Evolutionary conservation across 2,329 filamentous ascomycete species (phyloP), one percentile per base, ranked within the genome.

Genomic region (Ceratocystis huliohia): DNA sequence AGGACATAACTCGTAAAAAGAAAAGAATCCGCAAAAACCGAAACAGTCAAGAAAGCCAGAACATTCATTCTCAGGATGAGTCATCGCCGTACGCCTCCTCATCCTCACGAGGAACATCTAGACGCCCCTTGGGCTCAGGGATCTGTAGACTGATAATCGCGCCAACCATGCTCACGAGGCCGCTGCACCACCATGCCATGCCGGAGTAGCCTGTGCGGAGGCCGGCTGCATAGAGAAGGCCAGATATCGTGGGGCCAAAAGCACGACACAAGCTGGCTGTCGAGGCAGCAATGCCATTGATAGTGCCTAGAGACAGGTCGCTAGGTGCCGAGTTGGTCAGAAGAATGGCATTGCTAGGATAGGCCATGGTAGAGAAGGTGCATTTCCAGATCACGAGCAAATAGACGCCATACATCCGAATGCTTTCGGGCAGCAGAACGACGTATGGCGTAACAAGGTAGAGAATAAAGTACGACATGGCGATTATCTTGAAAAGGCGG

Each of bases 211-310:
- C 91, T 5, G 86, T 82, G 70, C 85, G 82, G 45, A 95, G 82
- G 63, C 94, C 94, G 64, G 87, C 79, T 3, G 91, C 84, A 75
- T 96, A 95, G 28, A 97, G 81, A 33, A 91, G 78, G 1, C 94
- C 94, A 2, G 92, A 95, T 2, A 96, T 78, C 0, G 90, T 92
- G 1, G 94, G 94, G 0, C 93, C 93, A 69, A 96, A 87, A 0
- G 91, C 91, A 65, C 94, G 84, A 74, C 88, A 92, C 59, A 96
- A 78, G 73, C 91, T 96, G 3, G 94, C 94, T 1, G 90, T 91
- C 1, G 92, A 96, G 37, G 91, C 91, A 0, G 92, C 92, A 13
- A 92, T 87, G 20, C 94, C 94, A 72, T 97, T 97, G 75, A 99
- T 88, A 0, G 89, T 92, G 2, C 94, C 94, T 1, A 97, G 84